Conservation (phyloP, 1,139 yeast species). For the Zygosaccharomyces pseudobailii region DNA sequence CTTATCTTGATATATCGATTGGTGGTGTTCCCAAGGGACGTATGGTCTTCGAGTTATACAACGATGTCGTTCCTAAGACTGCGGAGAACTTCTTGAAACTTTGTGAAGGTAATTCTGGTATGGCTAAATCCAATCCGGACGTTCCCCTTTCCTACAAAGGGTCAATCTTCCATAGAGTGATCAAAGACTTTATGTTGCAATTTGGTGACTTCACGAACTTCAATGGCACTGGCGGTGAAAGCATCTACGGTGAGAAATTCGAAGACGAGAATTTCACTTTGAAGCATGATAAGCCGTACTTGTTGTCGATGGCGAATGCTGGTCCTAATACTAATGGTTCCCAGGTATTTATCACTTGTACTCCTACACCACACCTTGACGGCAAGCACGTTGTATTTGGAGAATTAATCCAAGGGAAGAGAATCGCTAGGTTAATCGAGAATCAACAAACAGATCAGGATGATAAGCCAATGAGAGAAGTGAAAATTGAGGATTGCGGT, state of each 20-base stretch:
- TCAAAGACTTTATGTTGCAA: slow-evolving; percentile 87
- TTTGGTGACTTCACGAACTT: slow-evolving; percentile 95
- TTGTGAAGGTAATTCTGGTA: slow-evolving; percentile 86
- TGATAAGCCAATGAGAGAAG: slow-evolving; percentile 62
- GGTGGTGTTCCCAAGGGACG: slow-evolving; percentile 66
- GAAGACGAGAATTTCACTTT: slow-evolving; percentile 84
- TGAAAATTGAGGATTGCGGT: slow-evolving; percentile 76
- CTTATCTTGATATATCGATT: slow-evolving; percentile 70
- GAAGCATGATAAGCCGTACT: slow-evolving; percentile 77
- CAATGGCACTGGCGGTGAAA: slow-evolving; percentile 90
- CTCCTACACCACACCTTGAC: slow-evolving; percentile 76
- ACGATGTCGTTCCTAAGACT: slow-evolving; percentile 84
- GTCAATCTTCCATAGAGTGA: slow-evolving; percentile 85
- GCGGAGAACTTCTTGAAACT: slow-evolving; percentile 89
- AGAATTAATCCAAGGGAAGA: slow-evolving; percentile 75
- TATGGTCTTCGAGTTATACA: slow-evolving; percentile 67
- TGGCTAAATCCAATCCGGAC: slow-evolving; percentile 48
- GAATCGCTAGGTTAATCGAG: slow-evolving; percentile 75
- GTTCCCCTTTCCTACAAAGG: slow-evolving; percentile 71
- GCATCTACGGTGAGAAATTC: slow-evolving; percentile 91
- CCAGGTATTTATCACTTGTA: slow-evolving; percentile 89
- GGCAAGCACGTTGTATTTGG: slow-evolving; percentile 98
- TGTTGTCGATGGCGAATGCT: slow-evolving; percentile 93
- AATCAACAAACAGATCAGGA: slow-evolving; percentile 53
- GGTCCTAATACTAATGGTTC: slow-evolving; percentile 96